Percentiles rank a stretch among this genome's conserved stretches.
Evolutionary conservation across 2,329 filamentous ascomycete genomes (phyloP).

Genomic region (Coniochaeta pulveracea): DNA sequence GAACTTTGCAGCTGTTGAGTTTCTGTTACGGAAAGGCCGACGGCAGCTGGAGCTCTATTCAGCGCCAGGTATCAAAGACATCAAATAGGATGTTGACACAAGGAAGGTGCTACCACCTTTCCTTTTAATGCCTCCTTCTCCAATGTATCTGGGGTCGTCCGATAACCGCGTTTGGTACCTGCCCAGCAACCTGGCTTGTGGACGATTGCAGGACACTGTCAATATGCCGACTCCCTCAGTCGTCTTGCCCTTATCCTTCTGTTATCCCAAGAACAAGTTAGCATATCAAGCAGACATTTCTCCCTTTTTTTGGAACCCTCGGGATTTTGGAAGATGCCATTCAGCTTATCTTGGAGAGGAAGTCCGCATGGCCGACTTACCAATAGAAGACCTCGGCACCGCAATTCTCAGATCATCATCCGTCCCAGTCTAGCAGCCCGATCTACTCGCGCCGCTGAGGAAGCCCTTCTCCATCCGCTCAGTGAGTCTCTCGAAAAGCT

Average conservation of each 20-base stretch:
- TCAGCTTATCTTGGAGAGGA: slow-evolving; percentile 32
- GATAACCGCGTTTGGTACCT: too few relatives aligned
- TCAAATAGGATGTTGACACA: slow-evolving; percentile 33
- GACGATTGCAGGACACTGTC: too few relatives aligned
- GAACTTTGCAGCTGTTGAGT: slow-evolving; percentile 79
- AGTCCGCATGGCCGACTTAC: slow-evolving; percentile 26
- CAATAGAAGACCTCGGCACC: too few relatives aligned
- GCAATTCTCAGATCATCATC: too few relatives aligned
- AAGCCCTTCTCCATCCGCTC: neutral
- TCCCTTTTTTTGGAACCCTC: neutral
- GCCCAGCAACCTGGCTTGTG: too few relatives aligned
- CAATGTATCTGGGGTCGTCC: too few relatives aligned
- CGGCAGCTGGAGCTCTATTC: slow-evolving; percentile 74
- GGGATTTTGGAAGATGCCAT: slow-evolving; percentile 25
- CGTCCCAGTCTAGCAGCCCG: neutral
- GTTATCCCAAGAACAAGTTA: too few relatives aligned
- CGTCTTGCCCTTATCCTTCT: too few relatives aligned
- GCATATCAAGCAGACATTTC: neutral
- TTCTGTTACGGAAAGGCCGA: slow-evolving; percentile 68
- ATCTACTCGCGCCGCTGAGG: slow-evolving; percentile 2
- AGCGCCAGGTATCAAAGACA: slow-evolving; percentile 70
- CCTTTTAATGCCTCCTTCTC: too few relatives aligned
- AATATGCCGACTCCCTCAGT: too few relatives aligned
- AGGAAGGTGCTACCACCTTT: too few relatives aligned
- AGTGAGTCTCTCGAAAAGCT: slow-evolving; percentile 3